phyloP scores from a whole-genome alignment of 2,329 filamentous ascomycete genomes.

The Helicocarpus griseus region DNA sequence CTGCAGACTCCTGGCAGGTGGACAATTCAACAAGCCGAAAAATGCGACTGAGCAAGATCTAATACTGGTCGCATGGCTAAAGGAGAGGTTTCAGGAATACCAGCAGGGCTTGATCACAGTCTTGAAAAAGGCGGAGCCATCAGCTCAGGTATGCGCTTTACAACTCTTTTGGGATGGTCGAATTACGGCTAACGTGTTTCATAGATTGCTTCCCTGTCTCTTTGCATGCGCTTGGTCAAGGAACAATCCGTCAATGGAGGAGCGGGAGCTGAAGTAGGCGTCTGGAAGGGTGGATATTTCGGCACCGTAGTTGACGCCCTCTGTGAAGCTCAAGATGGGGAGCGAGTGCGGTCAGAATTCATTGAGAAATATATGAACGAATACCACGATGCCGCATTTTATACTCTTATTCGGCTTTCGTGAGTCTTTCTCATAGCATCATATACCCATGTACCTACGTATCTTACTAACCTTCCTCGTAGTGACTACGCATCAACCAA shows the following conservation, averaged over 20 bases:
- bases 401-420: slow-evolving; percentile 66
- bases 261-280: slow-evolving; percentile 52
- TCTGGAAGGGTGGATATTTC: slow-evolving; percentile 61
- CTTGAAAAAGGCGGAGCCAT: slow-evolving; percentile 50
- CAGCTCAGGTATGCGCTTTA: slow-evolving; percentile 35
- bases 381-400: slow-evolving; percentile 77
- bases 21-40: slow-evolving; percentile 57
- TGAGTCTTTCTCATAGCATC: slow-evolving; percentile 35
- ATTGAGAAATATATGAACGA: slow-evolving; percentile 66
- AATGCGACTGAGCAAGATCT: slow-evolving; percentile 61
- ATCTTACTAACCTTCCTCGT: slow-evolving; percentile 6
- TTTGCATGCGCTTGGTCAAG: slow-evolving; percentile 77
- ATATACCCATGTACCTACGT: background rate
- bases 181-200: background rate
- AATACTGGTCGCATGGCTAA: slow-evolving; percentile 69
- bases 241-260: slow-evolving; percentile 54
- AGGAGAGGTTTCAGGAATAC: slow-evolving; percentile 63
- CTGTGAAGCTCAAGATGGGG: slow-evolving; percentile 47
- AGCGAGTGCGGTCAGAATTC: slow-evolving; percentile 60
- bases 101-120: slow-evolving; percentile 52
- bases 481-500: slow-evolving; percentile 27
- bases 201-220: slow-evolving; percentile 59
- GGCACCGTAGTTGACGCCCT: slow-evolving; percentile 54
- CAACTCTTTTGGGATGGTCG: slow-evolving; percentile 9
- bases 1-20: slow-evolving; percentile 65